Evolutionary conservation across 768 basidiomycete genomes (phyloP).

Genomic region (Lactarius indigo): DNA sequence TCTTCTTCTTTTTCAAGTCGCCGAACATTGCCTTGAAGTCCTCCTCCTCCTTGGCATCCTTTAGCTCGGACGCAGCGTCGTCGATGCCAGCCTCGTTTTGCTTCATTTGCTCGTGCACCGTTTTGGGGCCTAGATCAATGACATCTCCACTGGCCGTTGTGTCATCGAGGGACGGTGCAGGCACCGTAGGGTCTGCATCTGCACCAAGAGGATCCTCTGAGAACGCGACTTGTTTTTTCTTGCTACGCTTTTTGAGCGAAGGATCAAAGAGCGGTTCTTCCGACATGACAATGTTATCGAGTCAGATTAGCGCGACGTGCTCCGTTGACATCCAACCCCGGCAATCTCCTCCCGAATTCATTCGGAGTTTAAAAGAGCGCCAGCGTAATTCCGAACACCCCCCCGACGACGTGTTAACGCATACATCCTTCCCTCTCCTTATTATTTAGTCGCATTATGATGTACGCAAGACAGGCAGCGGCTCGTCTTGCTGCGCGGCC

Average conservation of each 20-base stretch:
- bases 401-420: slow-evolving; percentile 28
- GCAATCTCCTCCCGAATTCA: slow-evolving; percentile 9
- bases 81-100: slow-evolving; percentile 38
- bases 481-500: slow-evolving; percentile 42
- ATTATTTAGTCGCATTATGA: slow-evolving; percentile 25
- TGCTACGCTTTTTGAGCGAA: slow-evolving; percentile 75
- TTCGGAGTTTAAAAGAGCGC: slow-evolving; percentile 23
- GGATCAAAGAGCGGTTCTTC: slow-evolving; percentile 82
- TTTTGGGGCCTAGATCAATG: slow-evolving; percentile 73
- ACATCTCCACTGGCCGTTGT: slow-evolving; percentile 66
- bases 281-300: slow-evolving; percentile 45
- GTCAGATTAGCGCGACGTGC: slow-evolving; percentile 6
- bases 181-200: slow-evolving; percentile 77
- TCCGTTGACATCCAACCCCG: not conserved
- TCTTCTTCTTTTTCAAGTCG: slow-evolving; percentile 89
- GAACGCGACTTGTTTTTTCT: slow-evolving; percentile 85
- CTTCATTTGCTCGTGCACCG: slow-evolving; percentile 74
- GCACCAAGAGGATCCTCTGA: slow-evolving; percentile 80
- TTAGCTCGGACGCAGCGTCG: slow-evolving; percentile 33
- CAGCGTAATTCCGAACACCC: slow-evolving; percentile 26
- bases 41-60: slow-evolving; percentile 61
- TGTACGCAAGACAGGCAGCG: slow-evolving; percentile 51
- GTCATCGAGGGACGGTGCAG: slow-evolving; percentile 70
- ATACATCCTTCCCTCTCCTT: slow-evolving; percentile 6
- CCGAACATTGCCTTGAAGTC: slow-evolving; percentile 83